A percentile compares a stretch with the other conserved stretches of the same genome.
Evolutionary conservation across 192 early-diverging fungal species (phyloP).

Genomic region (Umbelopsis vinacea): DNA sequence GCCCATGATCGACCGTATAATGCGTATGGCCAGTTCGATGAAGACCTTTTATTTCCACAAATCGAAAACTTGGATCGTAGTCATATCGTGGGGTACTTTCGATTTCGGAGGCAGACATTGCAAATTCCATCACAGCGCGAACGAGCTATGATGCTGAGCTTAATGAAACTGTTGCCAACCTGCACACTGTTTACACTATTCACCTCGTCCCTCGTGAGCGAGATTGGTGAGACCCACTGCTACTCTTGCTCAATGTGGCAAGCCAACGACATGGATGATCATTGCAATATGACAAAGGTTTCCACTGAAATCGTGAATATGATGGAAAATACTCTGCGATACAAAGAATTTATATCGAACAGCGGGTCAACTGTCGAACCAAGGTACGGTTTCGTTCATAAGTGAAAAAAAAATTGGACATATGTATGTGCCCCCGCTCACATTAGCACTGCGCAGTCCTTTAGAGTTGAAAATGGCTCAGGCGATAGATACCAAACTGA

Average conservation of each 20-base stretch:
- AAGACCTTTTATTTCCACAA: background rate
- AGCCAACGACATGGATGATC: background rate
- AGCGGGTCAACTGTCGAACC: background rate
- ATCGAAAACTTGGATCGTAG: background rate
- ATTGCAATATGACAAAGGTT: background rate
- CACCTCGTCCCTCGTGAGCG: background rate
- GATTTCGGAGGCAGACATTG: slow-evolving; percentile 12
- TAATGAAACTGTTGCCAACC: background rate
- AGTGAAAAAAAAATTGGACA: background rate
- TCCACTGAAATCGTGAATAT: slow-evolving; percentile 15
- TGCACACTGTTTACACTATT: slow-evolving; percentile 1
- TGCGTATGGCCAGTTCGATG: background rate
- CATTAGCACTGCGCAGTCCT: background rate
- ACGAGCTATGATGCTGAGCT: background rate
- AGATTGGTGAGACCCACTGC: background rate
- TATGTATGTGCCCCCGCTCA: background rate
- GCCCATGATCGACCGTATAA: slow-evolving; percentile 1
- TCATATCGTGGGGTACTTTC: slow-evolving; percentile 2
- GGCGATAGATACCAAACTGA: background rate
- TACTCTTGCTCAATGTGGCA: slow-evolving; percentile 9
- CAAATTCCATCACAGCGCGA: background rate
- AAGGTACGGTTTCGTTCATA: background rate
- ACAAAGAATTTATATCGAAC: slow-evolving; percentile 6
- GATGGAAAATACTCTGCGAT: slow-evolving; percentile 9
- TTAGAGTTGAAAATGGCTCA: background rate